These are phyloP conservation scores for Aurifilum marmelostoma DNA, from an alignment of 2,329 filamentous ascomycete species.

Conservation along the genomic window DNA sequence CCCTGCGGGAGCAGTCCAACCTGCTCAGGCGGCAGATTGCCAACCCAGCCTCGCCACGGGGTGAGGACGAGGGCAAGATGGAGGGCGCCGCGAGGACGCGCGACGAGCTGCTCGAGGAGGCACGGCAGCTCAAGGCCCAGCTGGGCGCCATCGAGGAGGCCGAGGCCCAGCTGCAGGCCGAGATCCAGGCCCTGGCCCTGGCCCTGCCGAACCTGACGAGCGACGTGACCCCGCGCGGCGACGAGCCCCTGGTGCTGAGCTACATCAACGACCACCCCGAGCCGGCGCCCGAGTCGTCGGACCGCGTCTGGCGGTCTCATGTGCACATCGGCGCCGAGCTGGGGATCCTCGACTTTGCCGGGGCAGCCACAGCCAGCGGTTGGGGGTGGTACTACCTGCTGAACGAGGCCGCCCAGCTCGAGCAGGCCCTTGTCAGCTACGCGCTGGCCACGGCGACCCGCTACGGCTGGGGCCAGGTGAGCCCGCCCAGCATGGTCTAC, in stretches of 20 bases:
- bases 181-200: conserved; percentile 76
- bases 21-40: conserved; percentile 61
- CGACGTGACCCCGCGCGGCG: conserved; percentile 71
- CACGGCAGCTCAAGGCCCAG: conserved; percentile 64
- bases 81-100: conserved; percentile 44
- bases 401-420: conserved; percentile 90
- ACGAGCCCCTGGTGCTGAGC: conserved; percentile 65
- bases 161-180: conserved; percentile 60
- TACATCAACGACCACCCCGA: conserved; percentile 77
- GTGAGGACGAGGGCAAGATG: conserved; percentile 39
- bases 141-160: conserved; percentile 63
- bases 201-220: conserved; percentile 87
- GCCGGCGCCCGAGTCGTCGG: conserved; percentile 38
- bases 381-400: conserved; percentile 98
- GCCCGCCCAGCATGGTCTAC: conserved; percentile 90
- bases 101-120: conserved; percentile 63
- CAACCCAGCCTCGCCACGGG: conserved; percentile 52
- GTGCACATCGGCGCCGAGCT: conserved; percentile 84
- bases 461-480: conserved; percentile 75
- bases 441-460: conserved; percentile 73
- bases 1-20: conserved; percentile 69
- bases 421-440: conserved; percentile 90
- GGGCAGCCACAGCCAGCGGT: conserved; percentile 78
- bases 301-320: conserved; percentile 70
- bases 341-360: conserved; percentile 87